Percentiles rank a stretch among this genome's conserved stretches.
Evolutionary conservation across 768 basidiomycete genomes (phyloP).

Genomic region (Fistulinella prunicolor): DNA sequence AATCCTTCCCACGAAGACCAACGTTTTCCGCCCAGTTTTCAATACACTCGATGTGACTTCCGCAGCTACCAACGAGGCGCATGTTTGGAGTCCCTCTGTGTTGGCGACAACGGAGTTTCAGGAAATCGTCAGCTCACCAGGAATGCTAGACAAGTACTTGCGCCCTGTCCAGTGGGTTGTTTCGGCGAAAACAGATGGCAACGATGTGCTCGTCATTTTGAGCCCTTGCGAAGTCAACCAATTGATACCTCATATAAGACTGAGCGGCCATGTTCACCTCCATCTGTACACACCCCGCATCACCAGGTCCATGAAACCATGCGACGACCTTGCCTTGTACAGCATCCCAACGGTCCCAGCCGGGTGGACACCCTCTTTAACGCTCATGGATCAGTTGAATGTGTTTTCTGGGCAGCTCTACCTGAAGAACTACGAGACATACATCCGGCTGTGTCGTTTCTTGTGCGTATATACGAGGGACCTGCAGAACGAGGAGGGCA

Average conservation of each 20-base stretch:
- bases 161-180: constrained; percentile 32
- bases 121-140: constrained; percentile 5
- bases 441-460: constrained; percentile 26
- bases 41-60: constrained; percentile 10
- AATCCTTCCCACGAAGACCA: constrained; percentile 11
- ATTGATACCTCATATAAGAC: constrained; percentile 36
- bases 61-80: constrained; percentile 13
- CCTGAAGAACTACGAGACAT: constrained; percentile 26
- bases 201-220: constrained; percentile 32
- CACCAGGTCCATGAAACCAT: constrained; percentile 32
- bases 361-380: neutral
- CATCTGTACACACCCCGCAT: constrained; percentile 44
- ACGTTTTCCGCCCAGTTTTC: constrained; percentile 20
- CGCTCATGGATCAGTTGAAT: constrained; percentile 23
- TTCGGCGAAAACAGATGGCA: constrained; percentile 2
- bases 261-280: constrained; percentile 32
- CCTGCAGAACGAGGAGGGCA: constrained; percentile 1
- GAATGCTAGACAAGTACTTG: constrained; percentile 14
- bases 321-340: constrained; percentile 32
- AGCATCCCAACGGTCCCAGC: constrained; percentile 1
- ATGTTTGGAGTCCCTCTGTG: constrained; percentile 18
- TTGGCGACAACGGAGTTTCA: constrained; percentile 19
- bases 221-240: constrained; percentile 42
- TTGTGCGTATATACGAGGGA: constrained; percentile 25
- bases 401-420: constrained; percentile 35